Conservation (phyloP, 108 stramenopile genomes). For the Cyclotella baltica region DNA sequence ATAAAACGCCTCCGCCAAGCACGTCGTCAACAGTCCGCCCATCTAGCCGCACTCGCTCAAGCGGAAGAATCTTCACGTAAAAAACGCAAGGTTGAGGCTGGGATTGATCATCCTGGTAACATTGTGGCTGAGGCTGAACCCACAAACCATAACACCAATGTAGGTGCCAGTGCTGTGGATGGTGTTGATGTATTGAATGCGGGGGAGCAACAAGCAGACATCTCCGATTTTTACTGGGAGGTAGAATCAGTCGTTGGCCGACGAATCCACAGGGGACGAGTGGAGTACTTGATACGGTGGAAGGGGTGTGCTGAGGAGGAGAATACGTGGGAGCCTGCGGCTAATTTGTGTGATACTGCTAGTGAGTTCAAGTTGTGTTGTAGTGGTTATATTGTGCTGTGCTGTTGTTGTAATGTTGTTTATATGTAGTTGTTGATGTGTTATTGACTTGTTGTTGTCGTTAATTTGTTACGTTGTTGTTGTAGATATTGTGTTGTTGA, state of each 20-base stretch:
- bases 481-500: background rate
- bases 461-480: background rate
- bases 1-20: conserved; percentile 42
- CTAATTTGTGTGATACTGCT: conserved; percentile 67
- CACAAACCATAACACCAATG: conserved; percentile 15
- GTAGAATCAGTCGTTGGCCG: conserved; percentile 48
- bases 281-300: conserved; percentile 73
- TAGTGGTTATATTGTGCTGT: background rate
- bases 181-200: too few species aligned
- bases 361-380: conserved; percentile 23
- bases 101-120: conserved; percentile 23
- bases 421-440: conserved; percentile 12
- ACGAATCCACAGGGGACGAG: conserved; percentile 37
- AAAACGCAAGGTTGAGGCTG: conserved; percentile 7
- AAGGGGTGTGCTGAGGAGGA: conserved; percentile 58
- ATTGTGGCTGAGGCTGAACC: conserved; percentile 18
- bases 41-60: background rate
- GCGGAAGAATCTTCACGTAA: conserved; percentile 27
- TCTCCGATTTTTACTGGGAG: conserved; percentile 53
- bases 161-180: too few species aligned
- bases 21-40: conserved; percentile 22
- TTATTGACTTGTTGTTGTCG: background rate
- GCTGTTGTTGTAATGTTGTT: conserved; percentile 6
- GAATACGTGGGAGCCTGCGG: conserved; percentile 74
- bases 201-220: background rate